These are phyloP conservation scores for Hyaloscypha bicolor DNA, from an alignment of 495 filamentous ascomycete species.

Conservation along the genomic window DNA sequence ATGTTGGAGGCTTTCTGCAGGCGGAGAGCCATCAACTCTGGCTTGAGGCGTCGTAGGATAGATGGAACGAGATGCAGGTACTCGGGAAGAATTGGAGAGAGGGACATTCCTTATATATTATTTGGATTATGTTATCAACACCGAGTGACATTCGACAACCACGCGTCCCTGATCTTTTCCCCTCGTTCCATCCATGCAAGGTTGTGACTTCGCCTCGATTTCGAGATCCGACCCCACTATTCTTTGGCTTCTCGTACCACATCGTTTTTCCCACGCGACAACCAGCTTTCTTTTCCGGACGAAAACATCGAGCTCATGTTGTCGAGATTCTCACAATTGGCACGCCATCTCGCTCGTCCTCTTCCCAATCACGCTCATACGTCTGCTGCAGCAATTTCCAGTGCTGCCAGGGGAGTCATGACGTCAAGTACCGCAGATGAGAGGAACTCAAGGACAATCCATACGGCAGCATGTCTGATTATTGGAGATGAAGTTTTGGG, in stretches of 20 bases:
- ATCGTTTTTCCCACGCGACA: not conserved
- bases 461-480: conserved; percentile 91
- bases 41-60: not conserved
- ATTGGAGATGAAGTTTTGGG: conserved; percentile 97
- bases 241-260: not conserved
- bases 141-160: not conserved
- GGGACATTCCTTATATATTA: not conserved
- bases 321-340: conserved; percentile 69
- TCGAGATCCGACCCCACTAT: too few relatives aligned
- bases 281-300: not conserved
- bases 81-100: not conserved
- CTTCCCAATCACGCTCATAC: conserved; percentile 55
- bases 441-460: conserved; percentile 64
- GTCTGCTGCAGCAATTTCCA: conserved; percentile 41
- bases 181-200: conserved; percentile 3
- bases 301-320: conserved; percentile 57
- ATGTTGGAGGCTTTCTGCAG: not conserved
- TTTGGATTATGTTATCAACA: not conserved
- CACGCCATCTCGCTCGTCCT: conserved; percentile 70
- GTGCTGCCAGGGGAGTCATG: conserved; percentile 33
- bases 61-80: not conserved
- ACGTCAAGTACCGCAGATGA: conserved; percentile 59
- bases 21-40: not conserved
- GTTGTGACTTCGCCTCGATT: conserved; percentile 7
- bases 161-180: not conserved